Conservation (phyloP, 2,329 filamentous ascomycete genomes). For the Onygenales sp. region DNA sequence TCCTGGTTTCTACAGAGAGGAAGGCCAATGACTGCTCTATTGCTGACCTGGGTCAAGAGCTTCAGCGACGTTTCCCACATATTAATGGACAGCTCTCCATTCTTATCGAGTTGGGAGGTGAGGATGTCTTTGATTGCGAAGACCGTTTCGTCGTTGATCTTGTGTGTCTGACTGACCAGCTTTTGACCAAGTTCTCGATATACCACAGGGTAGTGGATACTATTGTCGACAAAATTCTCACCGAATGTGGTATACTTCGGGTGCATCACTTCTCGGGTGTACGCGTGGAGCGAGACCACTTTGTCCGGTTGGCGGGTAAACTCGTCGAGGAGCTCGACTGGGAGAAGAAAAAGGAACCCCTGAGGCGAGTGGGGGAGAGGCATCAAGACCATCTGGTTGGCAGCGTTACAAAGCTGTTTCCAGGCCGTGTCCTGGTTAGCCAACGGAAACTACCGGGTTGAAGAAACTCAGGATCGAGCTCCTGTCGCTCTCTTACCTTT, state of each 20-base stretch:
- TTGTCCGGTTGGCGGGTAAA: conserved; percentile 1
- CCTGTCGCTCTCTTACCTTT: not conserved
- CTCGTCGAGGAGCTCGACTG: not conserved
- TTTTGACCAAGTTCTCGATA: conserved; percentile 8
- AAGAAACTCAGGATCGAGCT: not conserved
- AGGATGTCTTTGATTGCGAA: conserved; percentile 3
- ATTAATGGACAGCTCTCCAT: conserved; percentile 6
- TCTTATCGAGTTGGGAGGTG: conserved; percentile 2
- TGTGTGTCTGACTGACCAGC: conserved; percentile 5
- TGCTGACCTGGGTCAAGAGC: conserved; percentile 2
- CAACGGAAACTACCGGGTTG: not conserved
- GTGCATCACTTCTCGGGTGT: conserved; percentile 1
- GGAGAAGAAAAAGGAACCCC: conserved; percentile 2
- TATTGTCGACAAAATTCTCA: conserved; percentile 1
- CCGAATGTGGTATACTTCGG: not conserved
- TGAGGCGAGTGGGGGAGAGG: not conserved
- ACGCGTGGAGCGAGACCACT: not conserved
- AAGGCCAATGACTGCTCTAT: conserved; percentile 10
- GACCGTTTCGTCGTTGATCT: conserved; percentile 7
- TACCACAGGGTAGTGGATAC: conserved; percentile 4
- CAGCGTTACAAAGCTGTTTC: not conserved
- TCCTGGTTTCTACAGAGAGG: conserved; percentile 11
- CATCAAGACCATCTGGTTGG: not conserved
- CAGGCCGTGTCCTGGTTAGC: not conserved
- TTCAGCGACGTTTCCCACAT: conserved; percentile 11